Conservation (phyloP, 176 grass and related monocot species). For the Triticum timopheevii region DNA sequence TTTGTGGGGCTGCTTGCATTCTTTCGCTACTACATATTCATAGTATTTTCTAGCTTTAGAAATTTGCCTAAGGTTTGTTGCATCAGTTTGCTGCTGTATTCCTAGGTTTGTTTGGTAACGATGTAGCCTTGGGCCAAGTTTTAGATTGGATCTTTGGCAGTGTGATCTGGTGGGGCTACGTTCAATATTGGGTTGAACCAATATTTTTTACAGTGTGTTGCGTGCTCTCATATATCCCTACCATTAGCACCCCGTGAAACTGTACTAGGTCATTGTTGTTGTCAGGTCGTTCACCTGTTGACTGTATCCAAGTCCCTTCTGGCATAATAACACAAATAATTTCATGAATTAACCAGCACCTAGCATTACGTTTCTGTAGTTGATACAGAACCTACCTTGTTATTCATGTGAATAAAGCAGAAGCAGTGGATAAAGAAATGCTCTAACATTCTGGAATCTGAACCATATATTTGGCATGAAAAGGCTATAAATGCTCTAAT, state of each 20-base stretch:
- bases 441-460: background rate
- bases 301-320: background rate
- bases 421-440: background rate
- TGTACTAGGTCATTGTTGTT: background rate
- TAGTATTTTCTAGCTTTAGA: background rate
- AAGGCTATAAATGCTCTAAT: background rate
- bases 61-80: conserved; percentile 8
- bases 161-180: conserved; percentile 6
- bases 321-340: background rate
- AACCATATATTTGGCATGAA: conserved; percentile 6
- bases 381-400: background rate
- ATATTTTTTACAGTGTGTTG: conserved; percentile 1
- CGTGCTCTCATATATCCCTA: background rate
- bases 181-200: background rate
- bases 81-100: conserved; percentile 10
- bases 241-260: background rate
- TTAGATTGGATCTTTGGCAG: background rate
- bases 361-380: conserved; percentile 5
- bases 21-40: background rate
- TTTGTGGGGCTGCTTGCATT: background rate
- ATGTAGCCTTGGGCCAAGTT: background rate
- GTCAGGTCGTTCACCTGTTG: background rate
- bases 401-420: background rate
- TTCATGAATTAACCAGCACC: background rate
- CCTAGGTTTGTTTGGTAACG: background rate